Conservation (phyloP, 1,139 yeast genomes). For the Lodderomyces oxycetoniae region DNA sequence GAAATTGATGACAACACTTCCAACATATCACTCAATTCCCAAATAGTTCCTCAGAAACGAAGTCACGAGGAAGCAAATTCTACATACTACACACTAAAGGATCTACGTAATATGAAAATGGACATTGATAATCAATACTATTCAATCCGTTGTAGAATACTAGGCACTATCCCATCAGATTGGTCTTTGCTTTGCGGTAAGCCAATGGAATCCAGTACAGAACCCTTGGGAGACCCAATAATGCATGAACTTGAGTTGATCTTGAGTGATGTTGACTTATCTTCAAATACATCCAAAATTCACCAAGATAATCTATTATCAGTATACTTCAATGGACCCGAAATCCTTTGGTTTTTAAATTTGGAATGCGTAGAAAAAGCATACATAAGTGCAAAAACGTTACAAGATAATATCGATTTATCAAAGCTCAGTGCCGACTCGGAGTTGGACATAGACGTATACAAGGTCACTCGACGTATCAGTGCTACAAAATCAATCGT, state of each 20-base stretch:
- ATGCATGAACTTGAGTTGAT: neutral
- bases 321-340: conserved; percentile 2
- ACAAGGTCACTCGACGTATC: no score
- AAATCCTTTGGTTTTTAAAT: conserved; percentile 5
- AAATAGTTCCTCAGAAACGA: conserved; percentile 1
- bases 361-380: conserved; percentile 4
- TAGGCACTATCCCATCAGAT: conserved; percentile 8
- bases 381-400: conserved; percentile 1
- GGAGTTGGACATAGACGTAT: neutral
- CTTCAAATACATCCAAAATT: neutral
- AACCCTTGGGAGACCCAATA: neutral
- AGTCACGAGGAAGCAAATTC: neutral
- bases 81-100: no score
- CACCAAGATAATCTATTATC: conserved; percentile 5
- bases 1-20: neutral
- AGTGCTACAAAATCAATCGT: no score
- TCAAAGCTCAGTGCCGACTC: neutral
- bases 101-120: no score
- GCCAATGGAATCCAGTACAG: neutral
- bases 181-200: conserved; percentile 10
- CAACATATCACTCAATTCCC: conserved; percentile 1
- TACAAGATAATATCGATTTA: neutral
- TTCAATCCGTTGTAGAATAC: conserved; percentile 4
- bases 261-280: neutral
- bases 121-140: no score